Evolutionary conservation across 805 yeast genomes (phyloP).

Genomic region (Pichia gijzeniarum): DNA sequence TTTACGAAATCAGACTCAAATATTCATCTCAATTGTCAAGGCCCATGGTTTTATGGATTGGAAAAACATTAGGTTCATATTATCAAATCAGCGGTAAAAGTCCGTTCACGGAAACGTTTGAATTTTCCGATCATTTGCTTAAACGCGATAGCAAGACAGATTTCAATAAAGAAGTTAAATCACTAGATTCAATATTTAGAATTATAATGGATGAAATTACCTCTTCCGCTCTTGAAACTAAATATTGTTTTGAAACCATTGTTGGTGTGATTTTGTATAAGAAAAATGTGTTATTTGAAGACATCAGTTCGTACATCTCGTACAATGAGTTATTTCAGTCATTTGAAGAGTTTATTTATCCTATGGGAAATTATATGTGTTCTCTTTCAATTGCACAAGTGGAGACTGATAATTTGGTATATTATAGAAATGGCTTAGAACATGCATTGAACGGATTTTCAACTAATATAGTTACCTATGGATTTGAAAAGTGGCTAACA

Average conservation of each 20-base stretch:
- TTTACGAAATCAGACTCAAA: slow-evolving; percentile 17
- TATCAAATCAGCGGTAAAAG: slow-evolving; percentile 24
- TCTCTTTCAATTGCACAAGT: slow-evolving; percentile 26
- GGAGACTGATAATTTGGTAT: slow-evolving; percentile 13
- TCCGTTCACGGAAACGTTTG: slow-evolving; percentile 15
- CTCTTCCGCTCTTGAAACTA: slow-evolving; percentile 17
- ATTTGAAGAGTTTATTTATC: slow-evolving; percentile 23
- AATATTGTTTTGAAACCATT: slow-evolving; percentile 32
- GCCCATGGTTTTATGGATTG: slow-evolving; percentile 28
- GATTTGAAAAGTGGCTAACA: slow-evolving; percentile 28
- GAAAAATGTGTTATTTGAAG: slow-evolving; percentile 15
- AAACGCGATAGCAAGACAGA: slow-evolving; percentile 10
- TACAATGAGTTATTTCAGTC: slow-evolving; percentile 18
- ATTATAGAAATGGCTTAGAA: slow-evolving; percentile 12
- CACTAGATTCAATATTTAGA: slow-evolving; percentile 26
- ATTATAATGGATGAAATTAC: slow-evolving; percentile 21
- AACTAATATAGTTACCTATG: slow-evolving; percentile 8
- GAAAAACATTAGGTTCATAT: slow-evolving; percentile 25
- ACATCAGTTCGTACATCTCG: slow-evolving; percentile 21
- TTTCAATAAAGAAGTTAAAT: slow-evolving; percentile 19
- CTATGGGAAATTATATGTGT: slow-evolving; percentile 33
- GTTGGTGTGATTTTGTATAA: slow-evolving; percentile 35
- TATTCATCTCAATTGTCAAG: slow-evolving; percentile 10
- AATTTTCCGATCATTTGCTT: slow-evolving; percentile 15
- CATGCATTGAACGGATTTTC: slow-evolving; percentile 15